Base-by-base conservation (phyloP, 495 filamentous ascomycete genomes). In the Trichoderma virens region DNA sequence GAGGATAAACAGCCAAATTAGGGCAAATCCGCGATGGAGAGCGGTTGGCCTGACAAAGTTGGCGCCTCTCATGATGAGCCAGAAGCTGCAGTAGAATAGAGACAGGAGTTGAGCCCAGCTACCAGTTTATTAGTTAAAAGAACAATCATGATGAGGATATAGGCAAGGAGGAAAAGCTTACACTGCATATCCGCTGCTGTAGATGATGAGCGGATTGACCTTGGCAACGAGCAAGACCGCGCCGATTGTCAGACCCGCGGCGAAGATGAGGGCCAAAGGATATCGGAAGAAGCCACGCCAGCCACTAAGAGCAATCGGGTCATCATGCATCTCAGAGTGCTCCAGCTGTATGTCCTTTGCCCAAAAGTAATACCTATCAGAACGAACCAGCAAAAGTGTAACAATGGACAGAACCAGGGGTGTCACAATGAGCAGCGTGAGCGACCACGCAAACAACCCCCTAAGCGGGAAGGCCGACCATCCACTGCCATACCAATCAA, bases 41-140 rank as follows among this genome's bases (percentile, higher is more conserved):
- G 93, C 94, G 4, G 89, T 91, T 13, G 93, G 93, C n/a, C 92
- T 83, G 6, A 88, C 84, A 66, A 85, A 88, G 72, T 94, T 90
- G 16, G 91, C 89, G 5, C 91, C 88, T 8, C 88, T 83, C 68
- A 93, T 88, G 62, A 96, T 80, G 61, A 91, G 86, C 93, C 93
- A 98, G 28, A 89, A 87, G 28, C 88, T 66, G 66, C 87, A 85
- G 67, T 93, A 83, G 82, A 91, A 98, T 18, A 89, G 81, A 18
- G 88, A 87, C 2, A 97, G 68, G 82, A 91, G 89, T 88, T 93
- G 95, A 64, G 85, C 85, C 87, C 87, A 90, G 1, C 78, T 81
- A n/a, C 14, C 11, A n/a, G 28, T 41, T 39, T 16, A 61, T 78
- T 64, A 78, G 72, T 51, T 18, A n/a, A 18, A 47, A 25, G 16